Conservation (phyloP, 2,329 filamentous ascomycete species). For the Davidsoniella australis region DNA sequence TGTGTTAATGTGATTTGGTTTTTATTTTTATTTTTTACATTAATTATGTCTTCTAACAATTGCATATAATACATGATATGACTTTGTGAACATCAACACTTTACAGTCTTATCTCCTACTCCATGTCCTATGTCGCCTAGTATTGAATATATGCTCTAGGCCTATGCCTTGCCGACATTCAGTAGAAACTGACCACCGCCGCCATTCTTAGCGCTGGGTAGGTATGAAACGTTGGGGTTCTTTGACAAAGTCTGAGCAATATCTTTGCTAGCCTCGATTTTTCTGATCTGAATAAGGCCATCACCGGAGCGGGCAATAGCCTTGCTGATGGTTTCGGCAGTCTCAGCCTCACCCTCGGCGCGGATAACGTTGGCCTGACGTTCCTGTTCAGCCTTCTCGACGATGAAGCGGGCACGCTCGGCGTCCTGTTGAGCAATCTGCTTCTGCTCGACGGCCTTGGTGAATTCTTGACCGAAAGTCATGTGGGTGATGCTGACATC, state of each 20-base stretch:
- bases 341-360: conserved; percentile 94
- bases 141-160: background rate
- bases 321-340: conserved; percentile 84
- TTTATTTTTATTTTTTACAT: too few relatives aligned
- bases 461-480: conserved; percentile 99
- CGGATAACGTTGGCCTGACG: conserved; percentile 96
- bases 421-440: conserved; percentile 99
- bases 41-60: too few relatives aligned
- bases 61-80: too few relatives aligned
- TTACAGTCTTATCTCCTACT: background rate
- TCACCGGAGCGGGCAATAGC: conserved; percentile 87
- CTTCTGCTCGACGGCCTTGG: conserved; percentile 97
- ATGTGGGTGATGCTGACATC: conserved; percentile 99
- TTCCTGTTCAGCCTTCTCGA: conserved; percentile 97
- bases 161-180: conserved; percentile 29
- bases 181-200: conserved; percentile 31
- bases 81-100: background rate
- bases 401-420: conserved; percentile 91
- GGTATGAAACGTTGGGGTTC: conserved; percentile 92
- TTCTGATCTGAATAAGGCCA: conserved; percentile 85
- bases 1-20: too few relatives aligned
- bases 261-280: conserved; percentile 92
- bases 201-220: conserved; percentile 60
- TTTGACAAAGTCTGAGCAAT: conserved; percentile 77
- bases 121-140: background rate